Percentiles rank a stretch among this genome's conserved stretches.
phyloP scores from a whole-genome alignment of 345 rosid genomes.

The Alliaria petiolata region DNA sequence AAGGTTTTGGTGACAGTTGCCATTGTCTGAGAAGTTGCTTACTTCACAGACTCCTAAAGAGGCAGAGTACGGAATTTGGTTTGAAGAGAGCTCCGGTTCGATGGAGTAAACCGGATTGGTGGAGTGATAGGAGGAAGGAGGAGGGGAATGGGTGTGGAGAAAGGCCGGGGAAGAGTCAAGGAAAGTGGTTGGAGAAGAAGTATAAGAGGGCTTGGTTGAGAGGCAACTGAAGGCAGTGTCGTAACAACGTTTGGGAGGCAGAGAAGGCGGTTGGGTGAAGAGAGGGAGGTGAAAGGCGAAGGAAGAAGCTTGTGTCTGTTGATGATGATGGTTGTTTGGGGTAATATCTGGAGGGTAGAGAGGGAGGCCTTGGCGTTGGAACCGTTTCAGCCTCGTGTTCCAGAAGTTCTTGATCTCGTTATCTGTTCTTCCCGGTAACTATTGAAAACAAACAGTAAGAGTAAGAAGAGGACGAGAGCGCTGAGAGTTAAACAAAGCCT shows the following conservation, averaged over 20 bases:
- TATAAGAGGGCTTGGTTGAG: not conserved
- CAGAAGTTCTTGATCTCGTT: conserved; percentile 64
- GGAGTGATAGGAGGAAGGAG: conserved; percentile 18
- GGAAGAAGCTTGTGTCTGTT: not conserved
- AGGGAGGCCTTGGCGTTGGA: conserved; percentile 53
- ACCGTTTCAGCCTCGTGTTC: conserved; percentile 58
- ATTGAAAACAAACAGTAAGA: not conserved
- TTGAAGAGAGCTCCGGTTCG: conserved; percentile 68
- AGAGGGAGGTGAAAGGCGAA: not conserved
- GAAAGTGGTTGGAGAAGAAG: not conserved
- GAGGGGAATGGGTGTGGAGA: conserved; percentile 5
- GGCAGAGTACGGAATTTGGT: conserved; percentile 36
- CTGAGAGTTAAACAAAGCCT: not conserved
- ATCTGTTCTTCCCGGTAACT: conserved; percentile 63
- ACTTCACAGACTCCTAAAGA: not conserved
- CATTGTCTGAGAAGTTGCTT: not conserved
- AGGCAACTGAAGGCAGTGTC: not conserved
- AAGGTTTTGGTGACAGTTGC: not conserved
- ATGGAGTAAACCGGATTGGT: conserved; percentile 11
- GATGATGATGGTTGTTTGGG: conserved; percentile 22
- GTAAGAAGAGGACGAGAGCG: not conserved
- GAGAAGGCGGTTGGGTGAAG: conserved; percentile 24
- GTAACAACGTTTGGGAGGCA: conserved; percentile 31
- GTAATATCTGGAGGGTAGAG: conserved; percentile 45
- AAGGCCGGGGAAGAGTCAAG: not conserved